Base-by-base conservation (phyloP, 1,284 basidiomycete genomes). In the Neolentinus lepideus region DNA sequence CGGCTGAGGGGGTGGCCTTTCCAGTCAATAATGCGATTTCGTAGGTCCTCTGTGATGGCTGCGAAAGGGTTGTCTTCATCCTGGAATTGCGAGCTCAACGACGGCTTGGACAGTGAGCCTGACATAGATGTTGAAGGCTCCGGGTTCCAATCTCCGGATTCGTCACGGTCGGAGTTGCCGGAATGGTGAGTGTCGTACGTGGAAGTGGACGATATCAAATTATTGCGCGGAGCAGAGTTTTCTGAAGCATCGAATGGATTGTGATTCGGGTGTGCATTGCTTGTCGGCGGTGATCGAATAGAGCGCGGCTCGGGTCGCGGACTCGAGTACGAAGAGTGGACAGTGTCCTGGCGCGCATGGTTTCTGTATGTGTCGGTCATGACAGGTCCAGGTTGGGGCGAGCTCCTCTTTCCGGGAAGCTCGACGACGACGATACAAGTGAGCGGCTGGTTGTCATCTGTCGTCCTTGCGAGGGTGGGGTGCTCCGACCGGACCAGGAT, bases 351-450 rank as follows among this genome's bases (percentile, higher is more conserved):
- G 26, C 33, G 52, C 27, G 58, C 56, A 31, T 57, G 59, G 24
- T 57, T 36, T 46, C 54, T 55, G 57, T 74, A 70, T 21, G 67
- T 67, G 51, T 87, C 82, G 12, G 75, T 65, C 51, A 81, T 71
- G 51, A 82, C 74, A 48, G 84, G 78, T 0, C 83, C 82, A 38
- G 83, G 87, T 36, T 84, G 78, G 60, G 78, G 77, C 1, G 73
- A 71, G 4, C 69, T 72, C 57, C 90, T 76, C 67, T 91, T 82
- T 57, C 82, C 80, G 2, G 94, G 91, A 0, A 97, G 81, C 70
- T 95, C 92, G 64, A 98, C 84, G 58, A 93, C 79, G 57, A 98
- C 84, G 64, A 97, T 90, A 64, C 92, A 95, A 12, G 93, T 94
- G 59, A 97, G 75, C 1, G 89, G 87, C 66, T 92, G 89, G 57